These are phyloP conservation scores for Debaryomyces sp. DNA, from an alignment of 1,139 yeast species.

Conservation along the genomic window DNA sequence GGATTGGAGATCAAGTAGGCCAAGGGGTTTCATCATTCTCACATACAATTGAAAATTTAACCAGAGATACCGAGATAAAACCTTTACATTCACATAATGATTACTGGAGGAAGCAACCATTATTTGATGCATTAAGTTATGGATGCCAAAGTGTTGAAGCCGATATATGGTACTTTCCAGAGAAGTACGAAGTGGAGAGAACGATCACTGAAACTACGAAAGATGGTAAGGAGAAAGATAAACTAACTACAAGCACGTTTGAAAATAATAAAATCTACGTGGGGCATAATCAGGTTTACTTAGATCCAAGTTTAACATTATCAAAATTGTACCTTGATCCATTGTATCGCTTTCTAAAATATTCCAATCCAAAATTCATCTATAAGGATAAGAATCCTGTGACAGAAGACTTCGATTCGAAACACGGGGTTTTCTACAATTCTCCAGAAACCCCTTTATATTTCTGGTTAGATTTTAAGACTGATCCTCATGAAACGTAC, in stretches of 20 bases:
- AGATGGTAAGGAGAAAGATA: conserved; percentile 12
- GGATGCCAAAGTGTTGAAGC: conserved; percentile 72
- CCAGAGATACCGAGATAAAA: conserved; percentile 51
- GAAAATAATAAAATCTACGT: conserved; percentile 53
- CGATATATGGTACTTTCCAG: conserved; percentile 62
- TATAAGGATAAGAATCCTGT: conserved; percentile 16
- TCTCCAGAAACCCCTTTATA: conserved; percentile 42
- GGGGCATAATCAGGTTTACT: conserved; percentile 60
- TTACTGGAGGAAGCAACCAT: conserved; percentile 67
- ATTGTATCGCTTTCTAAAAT: conserved; percentile 47
- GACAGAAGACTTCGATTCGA: conserved; percentile 17
- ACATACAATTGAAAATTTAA: conserved; percentile 36
- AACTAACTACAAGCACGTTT: conserved; percentile 24
- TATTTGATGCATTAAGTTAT: conserved; percentile 59
- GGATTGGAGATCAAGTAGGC: neutral
- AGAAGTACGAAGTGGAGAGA: conserved; percentile 26
- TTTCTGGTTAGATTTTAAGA: conserved; percentile 48
- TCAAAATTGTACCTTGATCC: conserved; percentile 57
- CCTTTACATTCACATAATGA: conserved; percentile 77
- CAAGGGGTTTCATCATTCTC: conserved; percentile 1
- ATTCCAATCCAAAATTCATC: conserved; percentile 39
- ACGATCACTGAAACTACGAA: conserved; percentile 25
- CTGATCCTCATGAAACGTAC: conserved; percentile 38
- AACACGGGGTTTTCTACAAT: conserved; percentile 40
- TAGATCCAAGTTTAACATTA: conserved; percentile 49